Percentiles rank a stretch among this genome's conserved stretches.
phyloP scores from a whole-genome alignment of 306 rosid species.

The Pueraria montana region DNA sequence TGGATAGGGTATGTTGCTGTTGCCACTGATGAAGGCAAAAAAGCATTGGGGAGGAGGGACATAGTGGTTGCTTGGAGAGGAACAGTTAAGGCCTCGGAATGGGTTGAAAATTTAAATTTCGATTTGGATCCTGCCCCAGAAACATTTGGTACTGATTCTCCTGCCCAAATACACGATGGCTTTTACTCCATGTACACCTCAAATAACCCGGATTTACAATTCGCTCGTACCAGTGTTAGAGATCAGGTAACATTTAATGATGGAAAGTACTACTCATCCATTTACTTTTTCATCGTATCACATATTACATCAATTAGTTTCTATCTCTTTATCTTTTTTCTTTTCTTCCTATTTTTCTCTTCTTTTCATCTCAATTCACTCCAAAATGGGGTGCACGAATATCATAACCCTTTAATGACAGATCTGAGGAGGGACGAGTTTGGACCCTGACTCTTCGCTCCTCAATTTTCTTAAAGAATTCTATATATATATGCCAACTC shows the following conservation, averaged over 20 bases:
- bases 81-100: constrained; percentile 61
- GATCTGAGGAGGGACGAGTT: no score
- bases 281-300: no score
- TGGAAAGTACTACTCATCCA: no score
- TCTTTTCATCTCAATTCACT: no score
- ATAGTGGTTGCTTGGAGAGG: constrained; percentile 88
- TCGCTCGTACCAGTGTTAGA: constrained; percentile 59
- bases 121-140: constrained; percentile 51
- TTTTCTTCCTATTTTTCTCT: no score
- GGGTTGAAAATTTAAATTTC: constrained; percentile 67
- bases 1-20: constrained; percentile 89
- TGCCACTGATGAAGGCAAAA: constrained; percentile 73
- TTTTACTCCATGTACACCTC: constrained; percentile 79
- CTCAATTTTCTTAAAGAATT: no score
- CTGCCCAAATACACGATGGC: constrained; percentile 65
- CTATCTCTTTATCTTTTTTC: no score
- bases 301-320: no score
- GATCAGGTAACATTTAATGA: no score
- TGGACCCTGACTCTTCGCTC: not conserved
- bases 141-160: constrained; percentile 48
- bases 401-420: no score
- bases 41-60: constrained; percentile 74
- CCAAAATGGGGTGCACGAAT: no score
- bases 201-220: constrained; percentile 50
- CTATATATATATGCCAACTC: no score